A percentile compares a stretch with the other conserved stretches of the same genome.
phyloP scores from a whole-genome alignment of 306 rosid genomes.

The Abrus pulchellus region DNA sequence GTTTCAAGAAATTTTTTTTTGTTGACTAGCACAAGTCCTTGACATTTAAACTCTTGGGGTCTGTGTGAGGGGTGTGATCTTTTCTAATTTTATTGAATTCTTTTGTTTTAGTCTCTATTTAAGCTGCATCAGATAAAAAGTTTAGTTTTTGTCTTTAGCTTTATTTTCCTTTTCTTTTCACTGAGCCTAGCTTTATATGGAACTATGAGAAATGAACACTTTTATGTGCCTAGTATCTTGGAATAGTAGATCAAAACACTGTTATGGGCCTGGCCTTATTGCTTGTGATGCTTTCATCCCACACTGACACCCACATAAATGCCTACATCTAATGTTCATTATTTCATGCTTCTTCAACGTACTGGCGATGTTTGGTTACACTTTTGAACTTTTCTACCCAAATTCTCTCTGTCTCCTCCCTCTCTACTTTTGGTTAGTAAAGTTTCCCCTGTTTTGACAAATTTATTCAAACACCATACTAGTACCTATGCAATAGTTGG shows the following conservation, averaged over 20 bases:
- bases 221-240: conserved; percentile 48
- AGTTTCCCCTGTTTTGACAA: conserved; percentile 54
- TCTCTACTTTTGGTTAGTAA: conserved; percentile 51
- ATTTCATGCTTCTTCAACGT: conserved; percentile 50
- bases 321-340: conserved; percentile 51
- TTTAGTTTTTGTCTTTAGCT: conserved; percentile 6
- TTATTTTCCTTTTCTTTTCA: conserved; percentile 33
- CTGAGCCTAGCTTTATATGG: conserved; percentile 34
- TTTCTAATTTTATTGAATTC: conserved; percentile 37
- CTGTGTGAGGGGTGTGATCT: conserved; percentile 27
- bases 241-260: conserved; percentile 41
- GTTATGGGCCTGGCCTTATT: background rate
- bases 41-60: conserved; percentile 28
- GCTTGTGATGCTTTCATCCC: conserved; percentile 46
- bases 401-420: conserved; percentile 51
- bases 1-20: conserved; percentile 8
- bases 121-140: conserved; percentile 32
- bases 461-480: conserved; percentile 43
- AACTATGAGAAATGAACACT: conserved; percentile 50
- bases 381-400: conserved; percentile 54
- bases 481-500: conserved; percentile 43
- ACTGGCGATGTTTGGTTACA: conserved; percentile 49
- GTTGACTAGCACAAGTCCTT: conserved; percentile 7
- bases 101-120: conserved; percentile 33
- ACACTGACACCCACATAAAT: conserved; percentile 50